Evolutionary conservation across 345 rosid species (phyloP).

Genomic region (Mercurialis annua): DNA sequence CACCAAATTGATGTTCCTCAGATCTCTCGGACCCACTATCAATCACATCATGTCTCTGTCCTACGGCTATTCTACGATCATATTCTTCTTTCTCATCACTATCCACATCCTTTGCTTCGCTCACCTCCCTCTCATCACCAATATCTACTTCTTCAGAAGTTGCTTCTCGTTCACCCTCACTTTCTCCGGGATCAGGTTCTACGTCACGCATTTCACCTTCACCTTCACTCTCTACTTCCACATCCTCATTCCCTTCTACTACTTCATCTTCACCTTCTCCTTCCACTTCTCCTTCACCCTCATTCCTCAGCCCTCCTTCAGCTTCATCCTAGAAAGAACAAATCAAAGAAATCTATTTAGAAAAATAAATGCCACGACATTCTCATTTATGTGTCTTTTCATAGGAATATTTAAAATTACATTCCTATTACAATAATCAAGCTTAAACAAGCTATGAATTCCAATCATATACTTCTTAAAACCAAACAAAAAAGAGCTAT

Average conservation of each 20-base stretch:
- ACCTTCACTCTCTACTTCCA: constrained; percentile 66
- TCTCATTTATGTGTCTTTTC: neutral
- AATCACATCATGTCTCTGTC: constrained; percentile 55
- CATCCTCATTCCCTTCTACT: constrained; percentile 60
- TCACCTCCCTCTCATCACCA: constrained; percentile 62
- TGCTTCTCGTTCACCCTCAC: constrained; percentile 90
- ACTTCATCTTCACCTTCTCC: constrained; percentile 58
- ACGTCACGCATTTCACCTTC: constrained; percentile 59
- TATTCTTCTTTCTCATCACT: constrained; percentile 74
- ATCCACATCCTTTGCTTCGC: constrained; percentile 61
- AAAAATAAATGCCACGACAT: neutral
- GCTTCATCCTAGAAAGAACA: constrained; percentile 45
- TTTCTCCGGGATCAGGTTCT: constrained; percentile 80
- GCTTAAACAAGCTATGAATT: neutral
- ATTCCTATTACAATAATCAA: neutral
- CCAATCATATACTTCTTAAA: no score
- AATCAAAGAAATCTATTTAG: neutral
- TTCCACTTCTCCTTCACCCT: constrained; percentile 34
- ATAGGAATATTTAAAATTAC: neutral
- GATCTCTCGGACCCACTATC: constrained; percentile 94
- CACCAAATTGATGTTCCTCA: constrained; percentile 59
- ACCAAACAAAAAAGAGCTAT: no score
- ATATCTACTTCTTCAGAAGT: constrained; percentile 59
- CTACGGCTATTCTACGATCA: constrained; percentile 54
- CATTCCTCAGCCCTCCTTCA: constrained; percentile 60